Evolutionary conservation across 1,284 basidiomycete species (phyloP), one percentile per base, ranked within the genome.

Genomic region (Tilletia setariae): DNA sequence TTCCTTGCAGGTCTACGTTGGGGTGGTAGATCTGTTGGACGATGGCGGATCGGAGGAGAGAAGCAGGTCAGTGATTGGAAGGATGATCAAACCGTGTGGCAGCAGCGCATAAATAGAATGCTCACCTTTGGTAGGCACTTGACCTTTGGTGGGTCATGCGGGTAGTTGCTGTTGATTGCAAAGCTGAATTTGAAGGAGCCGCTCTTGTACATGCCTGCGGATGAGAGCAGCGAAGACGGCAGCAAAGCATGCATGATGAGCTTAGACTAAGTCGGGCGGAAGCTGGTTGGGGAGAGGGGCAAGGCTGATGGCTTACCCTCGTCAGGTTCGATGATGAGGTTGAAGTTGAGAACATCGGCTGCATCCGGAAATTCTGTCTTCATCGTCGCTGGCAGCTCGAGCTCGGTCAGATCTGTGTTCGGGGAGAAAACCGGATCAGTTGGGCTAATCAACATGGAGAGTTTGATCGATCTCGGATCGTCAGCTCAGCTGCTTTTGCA

Each of bases 121-220:
- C 35, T 67, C 78, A 94, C 94, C 79, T 90, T 97, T 83, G 94
- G 93, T 67, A 89, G 90, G 85, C 95, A 98, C 83, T 96, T 94
- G 84, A 99, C 96, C 84, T 97, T 98, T 77, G 96, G 96, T 68
- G 95, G 93, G 78, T 98, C 95, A 84, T 99, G 96, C 56, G 96
- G 96, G 84, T 99, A 99, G 85, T 96, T 98, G 83, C 89, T 90
- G 85, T 93, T 96, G 87, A 98, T 97, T 71, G 87, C 88, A 84
- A 99, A 94, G 35, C 91, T 93, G 86, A 99, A 99, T 69, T 87
- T 85, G 86, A 98, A 99, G 23, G 89, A 86, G 74, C 94, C 96
- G 77, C 91, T 91, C 85, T 93, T 91, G 88, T 98, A 99, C 91
- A 98, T 95, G 79, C 96, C 95, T 98, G 75, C 13, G 53, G 19